Evolutionary conservation across 495 filamentous ascomycete species (phyloP).

Genomic region (Hypoxylon lenormandii): DNA sequence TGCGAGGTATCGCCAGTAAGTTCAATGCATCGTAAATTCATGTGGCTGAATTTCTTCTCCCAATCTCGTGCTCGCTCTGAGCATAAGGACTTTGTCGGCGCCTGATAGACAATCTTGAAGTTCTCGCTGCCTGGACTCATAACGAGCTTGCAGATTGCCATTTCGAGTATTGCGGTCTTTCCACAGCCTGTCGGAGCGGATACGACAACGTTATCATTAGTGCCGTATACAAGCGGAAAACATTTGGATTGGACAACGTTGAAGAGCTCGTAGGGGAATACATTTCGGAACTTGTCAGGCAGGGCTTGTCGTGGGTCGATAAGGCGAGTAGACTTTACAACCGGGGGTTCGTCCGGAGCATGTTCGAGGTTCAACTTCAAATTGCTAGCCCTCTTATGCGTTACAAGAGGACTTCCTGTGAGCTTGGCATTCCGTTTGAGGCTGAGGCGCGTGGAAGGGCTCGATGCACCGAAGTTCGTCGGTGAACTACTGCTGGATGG

Average conservation of each 20-base stretch:
- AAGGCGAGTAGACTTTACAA: conserved; percentile 74
- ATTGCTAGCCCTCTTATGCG: conserved; percentile 35
- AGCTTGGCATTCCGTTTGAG: conserved; percentile 44
- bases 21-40: conserved; percentile 83
- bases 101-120: conserved; percentile 95
- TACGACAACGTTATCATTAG: conserved; percentile 85
- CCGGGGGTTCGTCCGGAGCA: conserved; percentile 52
- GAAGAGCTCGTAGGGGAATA: conserved; percentile 86
- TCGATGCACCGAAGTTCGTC: conserved; percentile 48
- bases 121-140: conserved; percentile 70
- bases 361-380: conserved; percentile 41
- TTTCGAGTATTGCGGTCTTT: conserved; percentile 89
- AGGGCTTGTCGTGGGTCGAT: conserved; percentile 74
- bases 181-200: conserved; percentile 93
- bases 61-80: conserved; percentile 85
- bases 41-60: conserved; percentile 80
- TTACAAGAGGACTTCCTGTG: conserved; percentile 12
- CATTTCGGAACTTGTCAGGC: conserved; percentile 78
- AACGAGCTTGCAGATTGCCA: conserved; percentile 87
- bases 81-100: conserved; percentile 93
- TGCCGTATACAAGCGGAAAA: conserved; percentile 76
- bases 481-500: conserved; percentile 52
- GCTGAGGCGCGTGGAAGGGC: conserved; percentile 55
- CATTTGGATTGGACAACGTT: conserved; percentile 94
- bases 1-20: conserved; percentile 92